Percentiles rank a stretch among this genome's conserved stretches.
These are phyloP conservation scores for Exophiala viscosa DNA, from an alignment of 2,329 filamentous ascomycete genomes.

Conservation along the genomic window DNA sequence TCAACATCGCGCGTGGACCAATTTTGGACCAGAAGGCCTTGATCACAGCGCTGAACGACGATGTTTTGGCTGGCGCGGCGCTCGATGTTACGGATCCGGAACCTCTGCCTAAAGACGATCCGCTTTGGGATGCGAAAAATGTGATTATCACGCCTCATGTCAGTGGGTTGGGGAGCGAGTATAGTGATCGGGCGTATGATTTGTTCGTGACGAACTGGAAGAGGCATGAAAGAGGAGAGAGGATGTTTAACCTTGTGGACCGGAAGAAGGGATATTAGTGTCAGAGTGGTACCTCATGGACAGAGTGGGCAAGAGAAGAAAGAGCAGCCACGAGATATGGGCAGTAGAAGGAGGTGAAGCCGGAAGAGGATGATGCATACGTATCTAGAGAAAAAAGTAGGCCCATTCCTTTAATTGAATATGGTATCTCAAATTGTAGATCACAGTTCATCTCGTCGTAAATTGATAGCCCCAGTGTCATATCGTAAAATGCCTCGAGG, in stretches of 20 bases:
- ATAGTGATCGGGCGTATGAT: slow-evolving; percentile 55
- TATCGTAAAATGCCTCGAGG: background rate
- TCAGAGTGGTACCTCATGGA: background rate
- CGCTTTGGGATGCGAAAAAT: slow-evolving; percentile 67
- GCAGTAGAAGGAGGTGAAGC: too few species aligned
- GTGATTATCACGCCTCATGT: slow-evolving; percentile 67
- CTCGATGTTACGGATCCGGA: slow-evolving; percentile 78
- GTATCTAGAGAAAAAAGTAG: too few species aligned
- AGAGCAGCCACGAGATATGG: too few species aligned
- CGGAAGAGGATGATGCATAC: too few species aligned
- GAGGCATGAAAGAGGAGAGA: slow-evolving; percentile 50
- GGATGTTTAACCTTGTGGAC: slow-evolving; percentile 60
- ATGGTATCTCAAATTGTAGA: too few species aligned
- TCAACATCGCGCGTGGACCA: slow-evolving; percentile 67
- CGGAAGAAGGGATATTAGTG: slow-evolving; percentile 58
- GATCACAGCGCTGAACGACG: slow-evolving; percentile 56
- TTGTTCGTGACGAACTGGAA: slow-evolving; percentile 57
- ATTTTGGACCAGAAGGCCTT: slow-evolving; percentile 62
- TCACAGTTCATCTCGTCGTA: too few species aligned
- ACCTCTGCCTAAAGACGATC: slow-evolving; percentile 64
- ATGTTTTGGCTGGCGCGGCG: slow-evolving; percentile 62
- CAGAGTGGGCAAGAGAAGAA: too few species aligned
- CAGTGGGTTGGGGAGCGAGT: slow-evolving; percentile 53
- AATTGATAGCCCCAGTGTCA: background rate
- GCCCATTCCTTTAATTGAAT: too few species aligned